A percentile compares a stretch with the other conserved stretches of the same genome.
Evolutionary conservation across 768 basidiomycete species (phyloP).

Genomic region (Leccinum arenicola): DNA sequence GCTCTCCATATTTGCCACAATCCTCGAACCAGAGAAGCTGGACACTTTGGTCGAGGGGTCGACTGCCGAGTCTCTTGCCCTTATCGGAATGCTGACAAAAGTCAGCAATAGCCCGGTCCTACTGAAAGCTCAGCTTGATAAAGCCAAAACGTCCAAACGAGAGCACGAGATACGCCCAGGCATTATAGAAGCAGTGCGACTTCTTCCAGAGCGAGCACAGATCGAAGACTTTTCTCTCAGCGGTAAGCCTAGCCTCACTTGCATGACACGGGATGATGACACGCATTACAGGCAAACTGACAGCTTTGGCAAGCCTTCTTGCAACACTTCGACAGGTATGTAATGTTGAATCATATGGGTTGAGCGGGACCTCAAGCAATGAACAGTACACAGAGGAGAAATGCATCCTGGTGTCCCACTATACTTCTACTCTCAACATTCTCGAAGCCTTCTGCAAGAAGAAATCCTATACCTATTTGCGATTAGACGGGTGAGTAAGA

Average conservation of each 20-base stretch:
- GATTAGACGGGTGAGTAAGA: slow-evolving; percentile 75
- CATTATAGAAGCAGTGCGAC: slow-evolving; percentile 55
- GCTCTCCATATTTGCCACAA: slow-evolving; percentile 68
- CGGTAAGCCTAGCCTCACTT: slow-evolving; percentile 46
- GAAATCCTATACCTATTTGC: slow-evolving; percentile 71
- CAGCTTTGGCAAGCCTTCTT: slow-evolving; percentile 64
- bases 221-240: slow-evolving; percentile 77
- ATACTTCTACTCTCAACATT: slow-evolving; percentile 90
- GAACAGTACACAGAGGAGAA: slow-evolving; percentile 81
- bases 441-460: slow-evolving; percentile 83
- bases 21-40: slow-evolving; percentile 70
- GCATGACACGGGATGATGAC: background rate
- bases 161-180: slow-evolving; percentile 44
- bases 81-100: slow-evolving; percentile 82
- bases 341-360: background rate
- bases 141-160: slow-evolving; percentile 44
- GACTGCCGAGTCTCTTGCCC: slow-evolving; percentile 72
- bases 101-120: slow-evolving; percentile 91
- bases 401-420: slow-evolving; percentile 95
- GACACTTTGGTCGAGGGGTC: slow-evolving; percentile 66
- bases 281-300: slow-evolving; percentile 62
- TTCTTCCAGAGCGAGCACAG: slow-evolving; percentile 58
- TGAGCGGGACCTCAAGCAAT: slow-evolving; percentile 1
- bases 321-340: slow-evolving; percentile 54
- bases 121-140: slow-evolving; percentile 74